Conservation (phyloP, 2,329 filamentous ascomycete species). For the Arthroderma sp. region DNA sequence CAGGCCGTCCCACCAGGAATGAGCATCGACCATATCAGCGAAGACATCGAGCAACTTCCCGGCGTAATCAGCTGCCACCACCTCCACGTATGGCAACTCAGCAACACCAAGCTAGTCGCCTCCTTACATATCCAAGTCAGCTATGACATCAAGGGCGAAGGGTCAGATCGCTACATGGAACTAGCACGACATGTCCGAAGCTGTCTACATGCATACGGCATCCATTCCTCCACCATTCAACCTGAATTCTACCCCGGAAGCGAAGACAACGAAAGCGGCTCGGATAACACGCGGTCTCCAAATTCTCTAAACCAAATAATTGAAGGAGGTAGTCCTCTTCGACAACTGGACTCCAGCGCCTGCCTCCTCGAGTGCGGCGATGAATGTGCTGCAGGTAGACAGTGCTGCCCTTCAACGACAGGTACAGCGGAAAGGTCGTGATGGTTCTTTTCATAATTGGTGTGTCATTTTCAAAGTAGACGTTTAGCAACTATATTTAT, state of each 20-base stretch:
- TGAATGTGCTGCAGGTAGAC: conserved; percentile 27
- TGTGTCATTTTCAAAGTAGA: no score
- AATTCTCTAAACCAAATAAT: neutral
- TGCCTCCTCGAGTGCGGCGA: conserved; percentile 38
- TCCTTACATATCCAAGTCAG: conserved; percentile 86
- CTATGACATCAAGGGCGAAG: conserved; percentile 75
- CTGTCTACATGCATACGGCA: conserved; percentile 89
- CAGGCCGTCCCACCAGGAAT: conserved; percentile 88
- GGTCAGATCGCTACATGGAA: conserved; percentile 72
- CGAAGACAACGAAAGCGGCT: conserved; percentile 19
- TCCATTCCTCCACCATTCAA: conserved; percentile 94
- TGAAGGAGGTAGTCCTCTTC: neutral
- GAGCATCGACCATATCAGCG: conserved; percentile 75
- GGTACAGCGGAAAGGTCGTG: neutral
- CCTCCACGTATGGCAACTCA: conserved; percentile 94
- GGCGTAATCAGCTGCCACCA: conserved; percentile 89
- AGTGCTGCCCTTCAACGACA: conserved; percentile 23
- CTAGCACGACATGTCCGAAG: conserved; percentile 68
- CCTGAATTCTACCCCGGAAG: conserved; percentile 54
- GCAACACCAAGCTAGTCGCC: conserved; percentile 84
- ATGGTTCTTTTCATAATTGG: neutral
- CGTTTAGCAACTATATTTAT: no score
- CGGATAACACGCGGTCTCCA: no score
- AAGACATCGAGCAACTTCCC: conserved; percentile 74
- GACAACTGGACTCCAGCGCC: conserved; percentile 20